A percentile compares a stretch with the other conserved stretches of the same genome.
Evolutionary conservation across 2,329 filamentous ascomycete species (phyloP).

Genomic region (Fusarium tjaetaba): DNA sequence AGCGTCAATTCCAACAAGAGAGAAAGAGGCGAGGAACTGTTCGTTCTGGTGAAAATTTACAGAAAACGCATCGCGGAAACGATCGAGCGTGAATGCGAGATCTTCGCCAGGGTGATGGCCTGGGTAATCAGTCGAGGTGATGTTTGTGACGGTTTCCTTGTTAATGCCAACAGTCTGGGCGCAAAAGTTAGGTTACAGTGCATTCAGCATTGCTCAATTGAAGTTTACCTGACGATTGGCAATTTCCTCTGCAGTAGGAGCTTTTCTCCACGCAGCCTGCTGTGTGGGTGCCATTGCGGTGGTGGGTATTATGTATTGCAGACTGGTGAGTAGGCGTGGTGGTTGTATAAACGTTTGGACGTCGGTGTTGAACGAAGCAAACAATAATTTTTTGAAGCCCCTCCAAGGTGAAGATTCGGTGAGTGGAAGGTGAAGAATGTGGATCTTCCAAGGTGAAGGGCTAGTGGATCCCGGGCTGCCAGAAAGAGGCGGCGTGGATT

Average conservation of each 20-base stretch:
- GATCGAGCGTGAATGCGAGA: conserved; percentile 78
- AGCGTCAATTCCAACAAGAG: conserved; percentile 89
- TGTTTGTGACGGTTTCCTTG: conserved; percentile 88
- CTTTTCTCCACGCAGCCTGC: conserved; percentile 48
- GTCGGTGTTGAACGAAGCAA: conserved; percentile 10
- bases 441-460: neutral
- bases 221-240: conserved; percentile 67
- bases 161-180: conserved; percentile 84
- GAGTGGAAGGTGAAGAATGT: conserved; percentile 25
- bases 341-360: conserved; percentile 1
- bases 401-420: conserved; percentile 41
- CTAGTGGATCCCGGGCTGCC: neutral
- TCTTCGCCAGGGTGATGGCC: conserved; percentile 91
- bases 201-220: neutral
- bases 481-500: conserved; percentile 14
- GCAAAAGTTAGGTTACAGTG: conserved; percentile 23
- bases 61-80: conserved; percentile 75
- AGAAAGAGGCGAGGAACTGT: conserved; percentile 83
- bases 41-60: conserved; percentile 88
- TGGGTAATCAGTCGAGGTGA: conserved; percentile 90
- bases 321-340: conserved; percentile 3
- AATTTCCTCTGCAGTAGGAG: conserved; percentile 65
- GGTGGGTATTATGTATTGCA: neutral
- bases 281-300: conserved; percentile 48
- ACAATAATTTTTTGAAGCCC: conserved; percentile 48